phyloP scores from a whole-genome alignment of 305 asterid species.

The Nicotiana rustica region DNA sequence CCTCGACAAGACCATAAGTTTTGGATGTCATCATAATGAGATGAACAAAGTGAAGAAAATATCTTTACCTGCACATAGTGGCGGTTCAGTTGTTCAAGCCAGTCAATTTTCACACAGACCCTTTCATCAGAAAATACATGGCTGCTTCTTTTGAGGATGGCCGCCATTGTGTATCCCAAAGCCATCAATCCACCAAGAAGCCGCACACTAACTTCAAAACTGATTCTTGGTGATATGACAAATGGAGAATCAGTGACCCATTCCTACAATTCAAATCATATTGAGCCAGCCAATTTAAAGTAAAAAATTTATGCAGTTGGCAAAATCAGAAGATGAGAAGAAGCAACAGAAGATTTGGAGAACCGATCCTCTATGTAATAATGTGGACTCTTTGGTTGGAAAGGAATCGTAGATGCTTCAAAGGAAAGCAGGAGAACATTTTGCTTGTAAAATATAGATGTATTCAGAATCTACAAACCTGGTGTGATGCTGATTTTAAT shows the following conservation, averaged over 20 bases:
- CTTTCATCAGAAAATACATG: constrained; percentile 82
- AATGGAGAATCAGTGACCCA: constrained; percentile 98
- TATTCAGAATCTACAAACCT: background rate
- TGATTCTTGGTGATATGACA: constrained; percentile 99
- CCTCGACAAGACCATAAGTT: constrained; percentile 19
- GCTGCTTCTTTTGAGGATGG: constrained; percentile 97
- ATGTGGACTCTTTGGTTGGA: background rate
- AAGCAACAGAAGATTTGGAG: constrained; percentile 10
- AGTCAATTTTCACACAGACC: constrained; percentile 92
- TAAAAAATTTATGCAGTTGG: background rate
- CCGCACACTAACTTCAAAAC: constrained; percentile 97
- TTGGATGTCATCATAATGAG: background rate
- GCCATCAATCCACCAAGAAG: constrained; percentile 99
- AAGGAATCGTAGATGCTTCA: constrained; percentile 1
- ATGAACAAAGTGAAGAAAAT: constrained; percentile 2
- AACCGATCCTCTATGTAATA: background rate
- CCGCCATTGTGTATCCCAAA: constrained; percentile 96
- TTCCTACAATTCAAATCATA: constrained; percentile 63
- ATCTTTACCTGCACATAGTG: constrained; percentile 83
- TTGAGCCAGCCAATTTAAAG: constrained; percentile 22
- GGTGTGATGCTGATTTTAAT: background rate
- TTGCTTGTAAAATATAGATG: background rate
- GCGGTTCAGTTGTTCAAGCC: constrained; percentile 94
- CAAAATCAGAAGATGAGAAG: constrained; percentile 20
- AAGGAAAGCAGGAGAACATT: constrained; percentile 2